Evolutionary conservation across 2,329 filamentous ascomycete species (phyloP).

Genomic region (Thielaviopsis punctulata): DNA sequence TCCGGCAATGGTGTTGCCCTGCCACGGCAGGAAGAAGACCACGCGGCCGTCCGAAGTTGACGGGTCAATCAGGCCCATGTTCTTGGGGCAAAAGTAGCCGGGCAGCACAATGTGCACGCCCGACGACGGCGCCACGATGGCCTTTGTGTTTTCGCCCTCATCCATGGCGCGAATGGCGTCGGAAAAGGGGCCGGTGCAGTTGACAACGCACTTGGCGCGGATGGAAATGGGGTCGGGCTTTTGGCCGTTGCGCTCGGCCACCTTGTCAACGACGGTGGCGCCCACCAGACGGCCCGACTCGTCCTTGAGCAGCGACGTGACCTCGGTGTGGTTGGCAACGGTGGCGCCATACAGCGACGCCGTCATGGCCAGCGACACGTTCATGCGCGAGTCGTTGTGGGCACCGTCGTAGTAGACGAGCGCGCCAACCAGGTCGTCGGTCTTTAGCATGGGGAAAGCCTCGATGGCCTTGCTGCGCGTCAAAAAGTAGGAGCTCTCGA

Average conservation of each 20-base stretch:
- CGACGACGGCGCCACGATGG: slow-evolving; percentile 72
- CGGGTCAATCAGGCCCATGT: slow-evolving; percentile 80
- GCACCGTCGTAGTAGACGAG: slow-evolving; percentile 85
- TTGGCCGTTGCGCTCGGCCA: slow-evolving; percentile 47
- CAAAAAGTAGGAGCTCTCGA: slow-evolving; percentile 77
- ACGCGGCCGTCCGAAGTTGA: slow-evolving; percentile 75
- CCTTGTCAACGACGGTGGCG: slow-evolving; percentile 53
- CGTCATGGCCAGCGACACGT: slow-evolving; percentile 74
- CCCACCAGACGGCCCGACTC: slow-evolving; percentile 55
- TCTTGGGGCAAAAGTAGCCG: slow-evolving; percentile 67
- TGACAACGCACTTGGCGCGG: slow-evolving; percentile 66
- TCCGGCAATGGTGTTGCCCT: slow-evolving; percentile 80
- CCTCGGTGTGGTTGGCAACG: slow-evolving; percentile 68
- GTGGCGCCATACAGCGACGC: slow-evolving; percentile 75
- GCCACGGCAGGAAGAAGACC: slow-evolving; percentile 88
- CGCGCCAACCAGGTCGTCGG: slow-evolving; percentile 59
- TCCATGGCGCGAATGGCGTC: slow-evolving; percentile 78
- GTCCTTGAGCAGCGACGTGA: slow-evolving; percentile 61
- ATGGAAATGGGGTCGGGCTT: slow-evolving; percentile 46
- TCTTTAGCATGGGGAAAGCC: slow-evolving; percentile 77
- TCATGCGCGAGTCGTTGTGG: slow-evolving; percentile 87
- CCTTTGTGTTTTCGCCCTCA: slow-evolving; percentile 47
- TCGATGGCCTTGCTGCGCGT: slow-evolving; percentile 74
- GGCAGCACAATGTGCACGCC: slow-evolving; percentile 77
- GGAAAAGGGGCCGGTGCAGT: slow-evolving; percentile 76